Base-by-base conservation (phyloP, 148 eudicot genomes). In the Linanthus parryae region DNA sequence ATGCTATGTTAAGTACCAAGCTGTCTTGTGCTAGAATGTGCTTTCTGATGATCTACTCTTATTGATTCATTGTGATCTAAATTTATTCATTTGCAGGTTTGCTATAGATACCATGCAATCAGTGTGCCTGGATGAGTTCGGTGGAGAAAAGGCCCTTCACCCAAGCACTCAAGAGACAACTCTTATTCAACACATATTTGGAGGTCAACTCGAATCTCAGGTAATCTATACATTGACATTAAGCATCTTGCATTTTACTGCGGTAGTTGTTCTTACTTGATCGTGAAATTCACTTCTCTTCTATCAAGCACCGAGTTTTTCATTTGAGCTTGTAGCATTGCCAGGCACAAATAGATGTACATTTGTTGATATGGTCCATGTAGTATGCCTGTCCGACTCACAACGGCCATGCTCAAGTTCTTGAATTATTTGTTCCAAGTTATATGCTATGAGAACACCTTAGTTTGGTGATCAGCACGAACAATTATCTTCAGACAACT, bases 131-230 rank as follows among this genome's bases (percentile, higher is more conserved):
- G 95, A 91, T 59, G 89, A 74, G 66, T 73, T 73, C 56, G 97
- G 97, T 56, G 97, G 97, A 52, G 97, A 91, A 66, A 74, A 81
- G 68, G 38, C 45, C 31, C 68, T 91, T 67, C 69, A 72, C 73
- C 86, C 84, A 35, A 73, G 72, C 36, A 74, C 79, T 61, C 92
- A 83, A 67, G 95, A 91, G 75, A 91, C 97, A 33, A 86, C 95
- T 10, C 74, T 91, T 48, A 69, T 91, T 48, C 97, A 91, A 50
- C 95, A 91, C 67, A 86, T 83, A 62, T 91, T 91, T 73, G 97
- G 97, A 29, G 97, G 97, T 49, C 95, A 80, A 58, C 95, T 91
- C 56, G 88, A 79, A 60, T 91, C 97, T 61, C 95, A 86, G 97
- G 97, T 91, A 63, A 45, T 43, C 50, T 57, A 27, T 18, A 18